Conservation (phyloP, 306 rosid genomes). For the Citrullus amarus region DNA sequence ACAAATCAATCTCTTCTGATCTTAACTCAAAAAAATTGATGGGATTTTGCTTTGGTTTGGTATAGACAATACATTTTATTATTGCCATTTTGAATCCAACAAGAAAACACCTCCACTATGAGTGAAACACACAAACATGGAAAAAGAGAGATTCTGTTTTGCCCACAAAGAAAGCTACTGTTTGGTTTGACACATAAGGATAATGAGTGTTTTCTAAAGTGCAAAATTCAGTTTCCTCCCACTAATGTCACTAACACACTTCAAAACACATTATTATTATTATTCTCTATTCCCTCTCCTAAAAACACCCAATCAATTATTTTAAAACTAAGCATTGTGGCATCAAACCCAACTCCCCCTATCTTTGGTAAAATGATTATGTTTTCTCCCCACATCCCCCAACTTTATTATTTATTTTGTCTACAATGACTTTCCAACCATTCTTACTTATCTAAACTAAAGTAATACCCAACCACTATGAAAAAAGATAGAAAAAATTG, state of each 20-base stretch:
- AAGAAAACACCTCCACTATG: neutral
- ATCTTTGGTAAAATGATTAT: conserved; percentile 4
- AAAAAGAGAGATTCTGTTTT: neutral
- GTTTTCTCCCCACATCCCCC: neutral
- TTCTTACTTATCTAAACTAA: neutral
- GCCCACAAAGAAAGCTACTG: neutral
- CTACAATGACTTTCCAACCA: neutral
- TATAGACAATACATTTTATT: neutral
- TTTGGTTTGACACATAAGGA: neutral
- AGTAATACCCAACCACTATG: neutral
- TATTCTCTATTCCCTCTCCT: neutral
- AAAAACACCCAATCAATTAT: neutral
- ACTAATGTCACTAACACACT: neutral
- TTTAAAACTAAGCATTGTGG: neutral
- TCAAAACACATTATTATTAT: neutral
- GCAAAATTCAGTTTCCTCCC: neutral
- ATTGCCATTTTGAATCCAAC: neutral
- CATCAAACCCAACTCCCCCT: neutral
- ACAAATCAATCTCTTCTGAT: neutral
- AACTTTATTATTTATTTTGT: neutral
- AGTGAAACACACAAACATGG: neutral
- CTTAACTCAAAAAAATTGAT: neutral
- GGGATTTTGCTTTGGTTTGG: neutral
- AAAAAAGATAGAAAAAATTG: neutral
- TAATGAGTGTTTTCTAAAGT: neutral